Conservation (phyloP, 2,329 filamentous ascomycete genomes). For the Trichoderma harzianum region DNA sequence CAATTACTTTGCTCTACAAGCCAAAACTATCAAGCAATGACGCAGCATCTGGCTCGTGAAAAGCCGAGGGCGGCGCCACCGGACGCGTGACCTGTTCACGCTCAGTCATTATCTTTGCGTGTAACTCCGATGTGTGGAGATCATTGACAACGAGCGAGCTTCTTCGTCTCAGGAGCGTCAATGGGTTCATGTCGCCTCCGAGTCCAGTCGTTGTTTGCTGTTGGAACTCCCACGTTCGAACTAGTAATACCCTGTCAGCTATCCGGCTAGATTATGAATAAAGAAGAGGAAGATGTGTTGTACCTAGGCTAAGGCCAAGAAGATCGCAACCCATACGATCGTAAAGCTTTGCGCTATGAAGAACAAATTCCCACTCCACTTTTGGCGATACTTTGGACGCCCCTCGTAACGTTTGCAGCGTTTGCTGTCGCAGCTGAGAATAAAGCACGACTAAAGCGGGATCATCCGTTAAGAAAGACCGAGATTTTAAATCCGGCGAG, state of each 20-base stretch:
- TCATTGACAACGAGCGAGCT: constrained; percentile 81
- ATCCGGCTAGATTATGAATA: neutral
- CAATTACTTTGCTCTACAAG: constrained; percentile 51
- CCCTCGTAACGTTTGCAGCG: constrained; percentile 78
- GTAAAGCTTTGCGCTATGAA: constrained; percentile 81
- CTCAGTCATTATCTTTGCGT: constrained; percentile 9
- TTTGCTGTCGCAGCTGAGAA: constrained; percentile 76
- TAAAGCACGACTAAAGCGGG: constrained; percentile 86
- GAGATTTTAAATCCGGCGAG: constrained; percentile 68
- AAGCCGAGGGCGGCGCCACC: constrained; percentile 68
- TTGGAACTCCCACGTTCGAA: constrained; percentile 79
- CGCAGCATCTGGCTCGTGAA: constrained; percentile 87
- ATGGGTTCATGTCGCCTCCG: constrained; percentile 56
- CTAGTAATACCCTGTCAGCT: constrained; percentile 35
- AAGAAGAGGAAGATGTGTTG: constrained; percentile 26
- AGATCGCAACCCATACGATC: constrained; percentile 92
- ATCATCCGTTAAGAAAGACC: constrained; percentile 84
- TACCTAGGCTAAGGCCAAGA: constrained; percentile 79
- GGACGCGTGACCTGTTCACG: constrained; percentile 38
- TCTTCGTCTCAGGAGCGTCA: constrained; percentile 65
- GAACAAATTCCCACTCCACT: constrained; percentile 83
- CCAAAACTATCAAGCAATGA: constrained; percentile 91
- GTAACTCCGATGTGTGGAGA: constrained; percentile 41
- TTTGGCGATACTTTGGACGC: constrained; percentile 74
- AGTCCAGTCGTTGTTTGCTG: constrained; percentile 40